These are phyloP conservation scores for Elsinoe ampelina DNA, from an alignment of 2,329 filamentous ascomycete genomes.

Conservation along the genomic window DNA sequence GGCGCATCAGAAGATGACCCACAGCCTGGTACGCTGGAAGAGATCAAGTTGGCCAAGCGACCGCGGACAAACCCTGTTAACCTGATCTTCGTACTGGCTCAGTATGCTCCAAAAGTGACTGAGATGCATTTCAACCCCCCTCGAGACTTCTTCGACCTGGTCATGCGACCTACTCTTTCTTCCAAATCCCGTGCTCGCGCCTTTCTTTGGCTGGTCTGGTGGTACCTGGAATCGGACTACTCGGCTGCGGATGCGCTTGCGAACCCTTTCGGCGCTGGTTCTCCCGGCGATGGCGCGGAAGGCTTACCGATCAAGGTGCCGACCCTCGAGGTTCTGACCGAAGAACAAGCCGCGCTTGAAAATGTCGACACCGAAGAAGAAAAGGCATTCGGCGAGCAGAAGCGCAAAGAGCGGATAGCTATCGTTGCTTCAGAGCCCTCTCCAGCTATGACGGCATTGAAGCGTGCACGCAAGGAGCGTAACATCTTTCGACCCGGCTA, in stretches of 20 bases:
- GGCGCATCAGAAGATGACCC: slow-evolving; percentile 85
- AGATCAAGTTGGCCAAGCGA: slow-evolving; percentile 59
- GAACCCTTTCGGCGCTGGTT: slow-evolving; percentile 74
- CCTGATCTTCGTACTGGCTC: slow-evolving; percentile 87
- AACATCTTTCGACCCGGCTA: slow-evolving; percentile 19
- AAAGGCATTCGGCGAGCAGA: slow-evolving; percentile 59
- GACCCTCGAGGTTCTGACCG: slow-evolving; percentile 53
- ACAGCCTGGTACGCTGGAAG: slow-evolving; percentile 73
- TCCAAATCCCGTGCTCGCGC: slow-evolving; percentile 76
- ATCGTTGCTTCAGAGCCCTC: slow-evolving; percentile 69
- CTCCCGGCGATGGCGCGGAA: slow-evolving; percentile 34
- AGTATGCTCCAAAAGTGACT: slow-evolving; percentile 82
- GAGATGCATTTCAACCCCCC: slow-evolving; percentile 81
- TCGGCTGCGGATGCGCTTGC: slow-evolving; percentile 75
- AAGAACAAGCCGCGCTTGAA: slow-evolving; percentile 57
- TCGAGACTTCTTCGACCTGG: slow-evolving; percentile 88
- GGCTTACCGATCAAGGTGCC: slow-evolving; percentile 52
- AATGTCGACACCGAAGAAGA: slow-evolving; percentile 68
- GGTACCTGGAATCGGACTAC: slow-evolving; percentile 94
- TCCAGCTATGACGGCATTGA: slow-evolving; percentile 49
- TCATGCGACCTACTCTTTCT: slow-evolving; percentile 79
- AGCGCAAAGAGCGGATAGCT: slow-evolving; percentile 60
- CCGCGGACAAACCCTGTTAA: slow-evolving; percentile 96
- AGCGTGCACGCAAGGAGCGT: slow-evolving; percentile 34
- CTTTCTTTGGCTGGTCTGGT: slow-evolving; percentile 98